Evolutionary conservation across 768 basidiomycete species (phyloP), one percentile per base, ranked within the genome.

Genomic region (Tricholoma bakamatsutake): DNA sequence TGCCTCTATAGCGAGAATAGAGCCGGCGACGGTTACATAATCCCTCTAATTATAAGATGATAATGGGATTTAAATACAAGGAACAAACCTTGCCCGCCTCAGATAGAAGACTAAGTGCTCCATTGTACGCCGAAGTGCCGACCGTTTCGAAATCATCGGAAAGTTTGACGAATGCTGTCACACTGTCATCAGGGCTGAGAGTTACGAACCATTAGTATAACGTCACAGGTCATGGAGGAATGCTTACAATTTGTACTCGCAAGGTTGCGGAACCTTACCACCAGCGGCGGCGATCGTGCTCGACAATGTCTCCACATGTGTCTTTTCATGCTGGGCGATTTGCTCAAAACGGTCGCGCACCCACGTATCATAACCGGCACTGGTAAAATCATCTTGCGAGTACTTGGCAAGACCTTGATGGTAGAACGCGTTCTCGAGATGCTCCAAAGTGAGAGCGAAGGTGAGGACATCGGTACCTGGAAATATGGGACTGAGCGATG

Each of bases 1-100:
- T 21, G 83, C 76, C 63, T 88, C 84, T 52, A 77, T 78, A 13
- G 70, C 67, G 10, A 88, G 72, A 60, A 90, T 87, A 17, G 80
- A 76, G 1, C 76, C 86, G 4, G 81, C 78, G 15, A 78, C 76
- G 4, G 80, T 79, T 18, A 81, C 64, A 64, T 79, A 80, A 27
- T 70, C 70, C 67, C 76, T 62, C 57, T 42, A 9, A 5, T 27
- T 1, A 24, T 24, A 27, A n/a, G 0, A 9, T 42, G 49, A 40
- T n/a, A 2, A 40, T 59, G 18, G 52, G 49, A 15, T 40, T 40
- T 6, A 11, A 52, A 17, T 34, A 27, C 21, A 21, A n/a, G 15
- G n/a, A 13, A 30, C 46, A 30, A 15, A 47, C 46, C 4, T n/a
- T 8, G 6, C 9, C 4, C 21, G 42, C 6, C 6, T 30, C 27